Percentiles rank a stretch among this genome's conserved stretches.
Evolutionary conservation across 805 yeast genomes (phyloP).

Genomic region (Yamadazyma paraphyllophila): DNA sequence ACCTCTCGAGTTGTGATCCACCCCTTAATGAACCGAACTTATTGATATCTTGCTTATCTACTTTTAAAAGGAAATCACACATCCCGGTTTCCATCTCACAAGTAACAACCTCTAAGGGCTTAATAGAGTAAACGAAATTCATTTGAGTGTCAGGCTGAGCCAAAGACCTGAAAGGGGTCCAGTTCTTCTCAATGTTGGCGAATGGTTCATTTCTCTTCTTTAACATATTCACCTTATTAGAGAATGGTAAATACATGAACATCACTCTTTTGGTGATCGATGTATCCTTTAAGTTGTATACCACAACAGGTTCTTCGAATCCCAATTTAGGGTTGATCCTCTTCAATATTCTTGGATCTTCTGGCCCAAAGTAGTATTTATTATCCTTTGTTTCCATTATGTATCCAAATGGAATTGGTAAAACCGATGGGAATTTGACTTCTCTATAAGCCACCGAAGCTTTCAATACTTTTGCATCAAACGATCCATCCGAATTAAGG

Average conservation of each 20-base stretch:
- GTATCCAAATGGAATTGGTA: conserved; percentile 19
- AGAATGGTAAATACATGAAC: conserved; percentile 21
- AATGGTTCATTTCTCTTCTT: conserved; percentile 14
- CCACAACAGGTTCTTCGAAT: conserved; percentile 23
- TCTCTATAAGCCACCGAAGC: conserved; percentile 15
- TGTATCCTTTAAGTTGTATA: conserved; percentile 20
- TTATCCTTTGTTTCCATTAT: conserved; percentile 7
- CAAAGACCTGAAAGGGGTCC: conserved; percentile 25
- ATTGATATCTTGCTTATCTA: conserved; percentile 14
- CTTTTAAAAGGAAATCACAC: conserved; percentile 26
- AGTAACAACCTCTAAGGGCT: conserved; percentile 26
- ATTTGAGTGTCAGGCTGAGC: conserved; percentile 9
- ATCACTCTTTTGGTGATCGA: conserved; percentile 19
- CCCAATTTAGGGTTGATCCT: conserved; percentile 30
- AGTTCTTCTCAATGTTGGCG: conserved; percentile 21
- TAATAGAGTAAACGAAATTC: conserved; percentile 25
- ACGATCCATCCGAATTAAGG: conserved; percentile 18
- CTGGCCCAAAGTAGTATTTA: conserved; percentile 33
- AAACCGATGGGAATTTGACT: conserved; percentile 17
- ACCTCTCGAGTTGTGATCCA: conserved; percentile 25
- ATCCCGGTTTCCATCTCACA: conserved; percentile 27
- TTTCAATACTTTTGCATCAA: conserved; percentile 10
- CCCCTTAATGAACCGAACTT: conserved; percentile 30
- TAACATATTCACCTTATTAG: conserved; percentile 15
- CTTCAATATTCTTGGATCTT: conserved; percentile 47